phyloP scores from a whole-genome alignment of 768 basidiomycete genomes.

The Roridomyces roridus region DNA sequence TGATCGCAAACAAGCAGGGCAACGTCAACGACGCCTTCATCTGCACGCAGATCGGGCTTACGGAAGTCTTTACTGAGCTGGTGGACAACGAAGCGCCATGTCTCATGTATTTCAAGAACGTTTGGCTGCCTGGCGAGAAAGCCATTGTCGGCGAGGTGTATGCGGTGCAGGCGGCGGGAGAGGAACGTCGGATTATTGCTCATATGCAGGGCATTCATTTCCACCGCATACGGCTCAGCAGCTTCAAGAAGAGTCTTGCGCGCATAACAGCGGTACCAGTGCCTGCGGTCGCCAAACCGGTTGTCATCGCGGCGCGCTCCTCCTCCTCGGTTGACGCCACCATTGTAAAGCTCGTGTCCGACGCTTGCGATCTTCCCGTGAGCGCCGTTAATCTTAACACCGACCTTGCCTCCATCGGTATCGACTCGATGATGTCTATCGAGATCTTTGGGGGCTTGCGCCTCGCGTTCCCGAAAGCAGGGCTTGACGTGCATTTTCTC shows the following conservation, averaged over 20 bases:
- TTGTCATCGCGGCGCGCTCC: background rate
- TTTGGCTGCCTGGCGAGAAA: conserved; percentile 48
- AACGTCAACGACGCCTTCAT: conserved; percentile 62
- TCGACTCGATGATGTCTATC: conserved; percentile 70
- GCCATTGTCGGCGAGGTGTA: conserved; percentile 57
- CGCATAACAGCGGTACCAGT: conserved; percentile 26
- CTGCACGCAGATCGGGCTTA: conserved; percentile 59
- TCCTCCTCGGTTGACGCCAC: conserved; percentile 21
- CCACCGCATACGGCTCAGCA: conserved; percentile 56
- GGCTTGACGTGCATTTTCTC: conserved; percentile 37
- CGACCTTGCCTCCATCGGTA: conserved; percentile 59
- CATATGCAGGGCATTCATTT: conserved; percentile 64
- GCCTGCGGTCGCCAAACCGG: background rate
- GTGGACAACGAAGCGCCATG: conserved; percentile 50
- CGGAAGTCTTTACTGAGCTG: conserved; percentile 52
- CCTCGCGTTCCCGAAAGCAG: conserved; percentile 36
- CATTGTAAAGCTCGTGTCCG: conserved; percentile 46
- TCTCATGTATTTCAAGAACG: conserved; percentile 56
- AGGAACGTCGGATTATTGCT: conserved; percentile 52
- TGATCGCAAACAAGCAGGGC: conserved; percentile 67
- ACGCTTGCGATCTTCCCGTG: conserved; percentile 46
- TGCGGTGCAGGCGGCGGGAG: conserved; percentile 47
- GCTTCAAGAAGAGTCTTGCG: conserved; percentile 52
- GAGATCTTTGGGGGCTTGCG: conserved; percentile 53
- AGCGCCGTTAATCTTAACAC: conserved; percentile 39